A percentile compares a stretch with the other conserved stretches of the same genome.
These are phyloP conservation scores for Fusarium pilosicola DNA, from an alignment of 2,329 filamentous ascomycete species.

Conservation along the genomic window DNA sequence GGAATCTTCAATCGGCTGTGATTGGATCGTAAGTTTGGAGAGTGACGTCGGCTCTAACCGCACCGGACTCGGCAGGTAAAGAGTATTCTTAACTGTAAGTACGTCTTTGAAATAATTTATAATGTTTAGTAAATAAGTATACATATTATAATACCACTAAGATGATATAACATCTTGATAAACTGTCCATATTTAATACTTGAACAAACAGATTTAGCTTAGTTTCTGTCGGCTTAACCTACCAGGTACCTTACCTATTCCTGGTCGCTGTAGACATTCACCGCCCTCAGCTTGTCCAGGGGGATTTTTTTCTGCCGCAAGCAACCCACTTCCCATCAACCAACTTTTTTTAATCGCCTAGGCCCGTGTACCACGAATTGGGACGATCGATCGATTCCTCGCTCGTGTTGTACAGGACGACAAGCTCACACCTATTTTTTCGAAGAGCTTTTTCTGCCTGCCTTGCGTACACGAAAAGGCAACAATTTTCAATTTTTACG, in stretches of 20 bases:
- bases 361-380: conserved; percentile 35
- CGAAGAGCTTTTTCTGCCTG: neutral
- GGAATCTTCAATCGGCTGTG: neutral
- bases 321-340: conserved; percentile 40
- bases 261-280: conserved; percentile 10
- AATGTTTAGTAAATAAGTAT: no score
- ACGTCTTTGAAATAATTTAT: neutral
- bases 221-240: neutral
- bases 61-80: neutral
- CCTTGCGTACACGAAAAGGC: neutral
- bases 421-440: conserved; percentile 4
- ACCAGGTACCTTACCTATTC: neutral
- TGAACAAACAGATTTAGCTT: neutral
- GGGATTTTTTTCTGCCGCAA: conserved; percentile 43
- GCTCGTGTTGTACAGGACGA: conserved; percentile 27
- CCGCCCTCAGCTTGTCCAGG: conserved; percentile 36
- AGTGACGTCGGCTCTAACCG: conserved; percentile 39
- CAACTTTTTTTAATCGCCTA: conserved; percentile 39
- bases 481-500: neutral
- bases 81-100: no score
- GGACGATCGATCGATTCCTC: conserved; percentile 36
- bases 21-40: conserved; percentile 8
- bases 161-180: no score
- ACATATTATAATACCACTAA: no score
- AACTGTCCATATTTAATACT: no score